These are phyloP conservation scores for Serendipita sp. DNA, from an alignment of 768 basidiomycete species.

Conservation along the genomic window DNA sequence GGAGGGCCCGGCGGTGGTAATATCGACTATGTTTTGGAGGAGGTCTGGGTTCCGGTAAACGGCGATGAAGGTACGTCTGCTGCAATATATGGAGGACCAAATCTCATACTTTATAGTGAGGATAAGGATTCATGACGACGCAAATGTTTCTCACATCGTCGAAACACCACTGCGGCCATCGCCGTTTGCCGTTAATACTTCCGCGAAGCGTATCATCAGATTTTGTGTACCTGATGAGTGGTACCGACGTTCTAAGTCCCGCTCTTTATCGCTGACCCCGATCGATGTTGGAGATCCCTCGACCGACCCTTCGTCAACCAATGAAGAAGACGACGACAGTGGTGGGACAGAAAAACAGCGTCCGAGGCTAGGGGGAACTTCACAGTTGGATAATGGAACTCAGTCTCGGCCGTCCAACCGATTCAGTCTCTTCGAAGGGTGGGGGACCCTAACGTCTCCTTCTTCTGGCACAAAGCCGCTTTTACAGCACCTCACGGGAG, in stretches of 20 bases:
- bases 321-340: slow-evolving; percentile 27
- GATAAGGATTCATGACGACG: slow-evolving; percentile 7
- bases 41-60: slow-evolving; percentile 40
- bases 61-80: slow-evolving; percentile 33
- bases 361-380: slow-evolving; percentile 19
- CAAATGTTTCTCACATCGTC: slow-evolving; percentile 8
- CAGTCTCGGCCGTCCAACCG: slow-evolving; percentile 20
- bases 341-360: slow-evolving; percentile 42
- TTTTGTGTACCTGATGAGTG: slow-evolving; percentile 67
- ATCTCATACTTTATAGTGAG: neutral
- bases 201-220: slow-evolving; percentile 33
- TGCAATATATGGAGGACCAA: neutral
- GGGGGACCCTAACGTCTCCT: slow-evolving; percentile 36
- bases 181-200: slow-evolving; percentile 14
- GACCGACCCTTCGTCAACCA: slow-evolving; percentile 15
- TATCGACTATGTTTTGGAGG: slow-evolving; percentile 61
- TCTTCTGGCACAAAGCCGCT: slow-evolving; percentile 19
- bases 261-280: slow-evolving; percentile 31
- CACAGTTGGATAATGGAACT: slow-evolving; percentile 12
- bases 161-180: neutral
- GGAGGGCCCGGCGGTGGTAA: slow-evolving; percentile 52
- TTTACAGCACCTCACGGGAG: slow-evolving; percentile 10
- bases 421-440: slow-evolving; percentile 51
- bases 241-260: slow-evolving; percentile 56
- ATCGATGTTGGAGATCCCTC: slow-evolving; percentile 29